Percentiles rank a stretch among this genome's conserved stretches.
These are phyloP conservation scores for Leccinum truebloodii DNA, from an alignment of 768 basidiomycete genomes.

Conservation along the genomic window DNA sequence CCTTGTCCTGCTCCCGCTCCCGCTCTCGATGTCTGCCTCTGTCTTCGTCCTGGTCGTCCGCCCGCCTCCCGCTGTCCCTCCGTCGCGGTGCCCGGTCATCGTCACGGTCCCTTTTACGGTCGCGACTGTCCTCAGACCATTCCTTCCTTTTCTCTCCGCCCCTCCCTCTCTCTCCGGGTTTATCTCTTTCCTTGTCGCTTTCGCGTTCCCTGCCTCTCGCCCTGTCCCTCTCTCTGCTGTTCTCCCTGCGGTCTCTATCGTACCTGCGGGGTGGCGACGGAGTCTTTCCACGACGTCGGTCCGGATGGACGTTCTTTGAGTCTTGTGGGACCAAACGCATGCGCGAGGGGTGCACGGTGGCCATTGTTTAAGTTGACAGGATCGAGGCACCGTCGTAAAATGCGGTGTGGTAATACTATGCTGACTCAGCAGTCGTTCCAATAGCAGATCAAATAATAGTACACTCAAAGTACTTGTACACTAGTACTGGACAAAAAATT, in stretches of 20 bases:
- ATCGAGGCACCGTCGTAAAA: not conserved
- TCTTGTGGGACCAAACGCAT: slow-evolving; percentile 62
- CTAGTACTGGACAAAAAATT: not conserved
- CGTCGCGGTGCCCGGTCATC: slow-evolving; percentile 3
- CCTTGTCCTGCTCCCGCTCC: slow-evolving; percentile 20
- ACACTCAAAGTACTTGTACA: slow-evolving; percentile 5
- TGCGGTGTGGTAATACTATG: not conserved
- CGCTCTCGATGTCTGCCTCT: slow-evolving; percentile 26
- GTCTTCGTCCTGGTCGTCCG: slow-evolving; percentile 20
- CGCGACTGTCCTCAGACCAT: slow-evolving; percentile 3
- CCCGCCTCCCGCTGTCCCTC: slow-evolving; percentile 2
- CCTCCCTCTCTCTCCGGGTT: slow-evolving; percentile 7
- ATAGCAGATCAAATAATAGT: too few species aligned
- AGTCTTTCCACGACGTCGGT: slow-evolving; percentile 40
- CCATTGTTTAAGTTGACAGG: slow-evolving; percentile 43
- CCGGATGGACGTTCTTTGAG: slow-evolving; percentile 18
- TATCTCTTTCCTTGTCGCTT: slow-evolving; percentile 23
- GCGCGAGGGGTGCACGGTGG: slow-evolving; percentile 73
- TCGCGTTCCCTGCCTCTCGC: slow-evolving; percentile 22
- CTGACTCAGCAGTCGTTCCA: slow-evolving; percentile 21
- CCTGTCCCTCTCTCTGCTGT: slow-evolving; percentile 26
- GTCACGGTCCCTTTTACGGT: slow-evolving; percentile 2
- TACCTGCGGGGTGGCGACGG: slow-evolving; percentile 42
- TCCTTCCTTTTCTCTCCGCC: not conserved
- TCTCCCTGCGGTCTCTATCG: slow-evolving; percentile 33